These are phyloP conservation scores for Metroxylon sagu DNA, from an alignment of 176 grass and related monocot genomes.

Conservation along the genomic window DNA sequence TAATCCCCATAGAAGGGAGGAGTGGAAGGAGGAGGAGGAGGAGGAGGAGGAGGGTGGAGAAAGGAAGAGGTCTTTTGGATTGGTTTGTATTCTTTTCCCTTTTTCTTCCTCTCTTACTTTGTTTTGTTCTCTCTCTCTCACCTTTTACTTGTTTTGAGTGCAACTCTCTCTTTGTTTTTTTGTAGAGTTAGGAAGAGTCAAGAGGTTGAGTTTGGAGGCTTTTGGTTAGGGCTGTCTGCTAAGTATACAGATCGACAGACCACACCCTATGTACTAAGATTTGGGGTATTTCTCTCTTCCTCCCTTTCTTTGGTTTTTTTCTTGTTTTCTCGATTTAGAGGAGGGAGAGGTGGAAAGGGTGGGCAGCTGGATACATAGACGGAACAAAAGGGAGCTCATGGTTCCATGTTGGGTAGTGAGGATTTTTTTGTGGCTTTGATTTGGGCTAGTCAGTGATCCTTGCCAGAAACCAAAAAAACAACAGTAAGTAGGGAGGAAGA, in stretches of 20 bases:
- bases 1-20: background rate
- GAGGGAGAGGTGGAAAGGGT: background rate
- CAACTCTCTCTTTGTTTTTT: conserved; percentile 38
- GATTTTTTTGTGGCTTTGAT: conserved; percentile 5
- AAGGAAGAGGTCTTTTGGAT: background rate
- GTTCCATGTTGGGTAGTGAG: background rate
- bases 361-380: background rate
- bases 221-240: background rate
- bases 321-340: conserved; percentile 9
- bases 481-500: background rate
- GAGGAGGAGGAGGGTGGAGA: background rate
- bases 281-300: background rate
- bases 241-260: background rate
- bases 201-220: background rate
- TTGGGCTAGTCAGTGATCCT: conserved; percentile 14
- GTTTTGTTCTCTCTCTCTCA: conserved; percentile 24
- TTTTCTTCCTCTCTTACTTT: conserved; percentile 14
- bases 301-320: conserved; percentile 9
- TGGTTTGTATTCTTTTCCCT: conserved; percentile 22
- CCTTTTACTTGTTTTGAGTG: conserved; percentile 26
- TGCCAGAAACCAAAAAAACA: conserved; percentile 22
- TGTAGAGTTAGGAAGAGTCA: background rate
- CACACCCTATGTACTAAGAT: conserved; percentile 1
- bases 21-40: background rate
- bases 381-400: background rate